These are phyloP conservation scores for Cylindrotheca closterium DNA, from an alignment of 108 stramenopile species.

Conservation along the genomic window DNA sequence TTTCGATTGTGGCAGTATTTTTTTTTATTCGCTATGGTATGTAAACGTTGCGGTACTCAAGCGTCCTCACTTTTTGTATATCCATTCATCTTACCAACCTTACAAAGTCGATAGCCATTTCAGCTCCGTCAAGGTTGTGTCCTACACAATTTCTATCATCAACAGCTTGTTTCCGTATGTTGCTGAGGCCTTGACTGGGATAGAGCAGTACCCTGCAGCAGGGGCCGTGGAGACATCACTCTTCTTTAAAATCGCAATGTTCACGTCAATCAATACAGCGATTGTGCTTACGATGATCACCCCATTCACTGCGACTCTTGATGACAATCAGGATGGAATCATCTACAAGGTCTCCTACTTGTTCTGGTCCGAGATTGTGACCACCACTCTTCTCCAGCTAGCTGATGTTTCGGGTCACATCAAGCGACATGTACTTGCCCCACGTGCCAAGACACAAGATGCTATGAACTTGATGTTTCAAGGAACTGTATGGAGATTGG, in stretches of 20 bases:
- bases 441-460: constrained; percentile 77
- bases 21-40: constrained; percentile 32
- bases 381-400: constrained; percentile 55
- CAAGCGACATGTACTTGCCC: constrained; percentile 74
- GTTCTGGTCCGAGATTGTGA: constrained; percentile 79
- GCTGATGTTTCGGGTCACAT: constrained; percentile 58
- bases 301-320: constrained; percentile 61
- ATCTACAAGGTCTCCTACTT: constrained; percentile 29
- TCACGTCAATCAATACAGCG: constrained; percentile 78
- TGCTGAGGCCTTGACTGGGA: constrained; percentile 63
- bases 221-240: constrained; percentile 69
- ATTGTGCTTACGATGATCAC: constrained; percentile 81
- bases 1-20: neutral
- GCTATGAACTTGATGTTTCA: constrained; percentile 77
- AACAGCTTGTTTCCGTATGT: constrained; percentile 76
- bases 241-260: constrained; percentile 72
- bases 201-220: constrained; percentile 72
- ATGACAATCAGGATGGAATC: constrained; percentile 21
- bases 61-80: no score
- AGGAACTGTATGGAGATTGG: constrained; percentile 67
- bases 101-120: neutral
- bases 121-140: constrained; percentile 11
- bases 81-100: no score
- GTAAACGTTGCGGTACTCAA: no score
- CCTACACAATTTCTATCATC: constrained; percentile 63